Base-by-base conservation (phyloP, 192 early-diverging fungal species). In the Dissophora globulifera region DNA sequence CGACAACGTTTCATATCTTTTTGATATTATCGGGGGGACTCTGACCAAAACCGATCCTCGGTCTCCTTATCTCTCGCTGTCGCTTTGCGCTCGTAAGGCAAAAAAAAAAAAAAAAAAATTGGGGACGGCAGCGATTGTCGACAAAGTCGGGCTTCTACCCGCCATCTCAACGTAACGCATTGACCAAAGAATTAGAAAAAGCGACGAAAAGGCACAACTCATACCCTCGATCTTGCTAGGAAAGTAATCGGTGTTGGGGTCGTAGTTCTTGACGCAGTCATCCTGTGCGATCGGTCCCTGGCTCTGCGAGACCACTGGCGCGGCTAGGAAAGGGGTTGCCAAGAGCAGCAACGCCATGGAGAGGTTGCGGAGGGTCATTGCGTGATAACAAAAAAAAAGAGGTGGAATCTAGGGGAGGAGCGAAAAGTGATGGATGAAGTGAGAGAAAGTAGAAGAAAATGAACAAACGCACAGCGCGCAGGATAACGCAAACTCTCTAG, bases 161-260 rank as follows among this genome's bases (percentile, higher is more conserved):
- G n/a, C n/a, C n/a, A n/a, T n/a, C n/a, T n/a, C n/a, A n/a, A n/a
- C n/a, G n/a, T n/a, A n/a, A n/a, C 3, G 31, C 2, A 23, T 8
- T 8, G 27, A 47, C 6, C 12, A 56, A 60, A 25, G 15, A 49
- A 40, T 22, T 4, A 20, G 22, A 25, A 52, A 33, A 9, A 33
- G 33, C 4, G 43, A 17, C 16, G 5, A 43, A 3, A 52, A 0
- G 31, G 9, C 9, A 15, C 25, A 41, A 45, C 3, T 41, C 19
- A 33, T 62, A 48, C 82, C 79, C 27, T 68, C 67, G 19, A 50
- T 58, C 54, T 87, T 87, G 59, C 50, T 53, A 19, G 82, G 71
- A 45, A 87, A 85, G 58, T 87, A 87, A 42, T 87, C 86, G 2
- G 46, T 45, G n/a, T 66, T 53, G 20, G 72, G 27, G 62, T 82